Base-by-base conservation (phyloP, 2,329 filamentous ascomycete species). In the Aspergillus tamarii region DNA sequence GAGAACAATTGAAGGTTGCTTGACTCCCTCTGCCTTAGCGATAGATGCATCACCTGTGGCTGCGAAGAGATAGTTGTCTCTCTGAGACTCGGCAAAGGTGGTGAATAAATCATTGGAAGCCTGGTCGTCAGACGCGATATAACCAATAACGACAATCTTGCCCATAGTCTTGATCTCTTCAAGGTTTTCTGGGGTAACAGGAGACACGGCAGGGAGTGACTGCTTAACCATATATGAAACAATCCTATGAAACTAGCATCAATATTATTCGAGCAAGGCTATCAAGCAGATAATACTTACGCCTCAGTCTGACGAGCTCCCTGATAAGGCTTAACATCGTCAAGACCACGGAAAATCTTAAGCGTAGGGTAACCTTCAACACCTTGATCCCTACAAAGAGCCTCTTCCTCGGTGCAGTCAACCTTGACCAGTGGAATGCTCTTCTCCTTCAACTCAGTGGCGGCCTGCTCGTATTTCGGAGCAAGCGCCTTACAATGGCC, bases 311-410 rank as follows among this genome's bases (percentile, higher is more conserved):
- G 97, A 80, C 95, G 89, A 81, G 93, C 90, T 77, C 95, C 95
- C 73, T 85, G 85, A 84, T 99, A 99, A 68, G 94, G 90, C 69
- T 87, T 85, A 77, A 92, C 82, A 78, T 91, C 92, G 12, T 97
- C 92, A 50, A 83, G 81, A 72, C 95, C 94, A 74, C 94, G 93
- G 93, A 99, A 99, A 83, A 99, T 88, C 89, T 98, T 99, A 78
- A 99, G 88, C 70, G 95, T 99, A 67, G 95, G 95, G 87, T 99
- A 99, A 70, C 95, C 95, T 85, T 98, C 93, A 50, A 99, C 94
- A 67, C 92, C 94, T 75, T 91, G 92, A 73, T 88, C 84, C 81
- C 93, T 88, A 88, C 95, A 99, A 71, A 99, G 90, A 39, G 96
- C 93, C 67, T 89, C 84, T 85, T 99, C 92, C 79, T 91, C 93